Evolutionary conservation across 805 yeast species (phyloP).

Genomic region (Starmerella apis): DNA sequence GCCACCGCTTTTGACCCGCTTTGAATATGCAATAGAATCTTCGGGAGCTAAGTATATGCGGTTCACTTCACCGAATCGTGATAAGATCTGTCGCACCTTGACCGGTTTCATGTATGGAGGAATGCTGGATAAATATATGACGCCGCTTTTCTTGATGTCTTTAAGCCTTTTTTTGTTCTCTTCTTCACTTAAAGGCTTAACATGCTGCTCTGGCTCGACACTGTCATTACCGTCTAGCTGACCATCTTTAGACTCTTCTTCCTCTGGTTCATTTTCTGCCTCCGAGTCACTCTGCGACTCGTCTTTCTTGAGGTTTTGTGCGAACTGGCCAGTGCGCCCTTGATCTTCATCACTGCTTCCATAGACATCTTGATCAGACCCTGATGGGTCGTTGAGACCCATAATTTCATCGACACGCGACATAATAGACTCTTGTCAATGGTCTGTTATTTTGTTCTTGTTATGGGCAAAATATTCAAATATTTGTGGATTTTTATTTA

Average conservation of each 20-base stretch:
- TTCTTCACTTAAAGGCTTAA: slow-evolving; percentile 28
- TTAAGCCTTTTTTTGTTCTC: slow-evolving; percentile 33
- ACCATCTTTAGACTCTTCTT: slow-evolving; percentile 25
- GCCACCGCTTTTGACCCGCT: slow-evolving; percentile 77
- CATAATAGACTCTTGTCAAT: slow-evolving; percentile 6
- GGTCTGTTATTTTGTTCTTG: too few species aligned
- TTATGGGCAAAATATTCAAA: background rate
- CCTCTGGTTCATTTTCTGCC: background rate
- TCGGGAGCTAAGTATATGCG: slow-evolving; percentile 82
- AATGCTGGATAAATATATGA: slow-evolving; percentile 77
- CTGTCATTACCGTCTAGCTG: slow-evolving; percentile 23
- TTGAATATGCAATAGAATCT: slow-evolving; percentile 50
- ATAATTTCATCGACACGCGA: slow-evolving; percentile 18
- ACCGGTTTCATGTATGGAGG: slow-evolving; percentile 98
- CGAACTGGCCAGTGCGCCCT: slow-evolving; percentile 4
- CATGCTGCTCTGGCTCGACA: slow-evolving; percentile 16
- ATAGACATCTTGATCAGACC: slow-evolving; percentile 10
- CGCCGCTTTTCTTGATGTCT: slow-evolving; percentile 68
- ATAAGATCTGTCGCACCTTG: slow-evolving; percentile 68
- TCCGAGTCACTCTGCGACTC: slow-evolving; percentile 7
- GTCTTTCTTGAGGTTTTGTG: background rate
- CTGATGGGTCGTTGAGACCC: slow-evolving; percentile 19
- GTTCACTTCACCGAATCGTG: slow-evolving; percentile 79
- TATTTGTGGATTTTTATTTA: background rate
- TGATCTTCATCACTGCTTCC: slow-evolving; percentile 18